phyloP scores from a whole-genome alignment of 345 rosid species.

The Aquilaria sinensis region DNA sequence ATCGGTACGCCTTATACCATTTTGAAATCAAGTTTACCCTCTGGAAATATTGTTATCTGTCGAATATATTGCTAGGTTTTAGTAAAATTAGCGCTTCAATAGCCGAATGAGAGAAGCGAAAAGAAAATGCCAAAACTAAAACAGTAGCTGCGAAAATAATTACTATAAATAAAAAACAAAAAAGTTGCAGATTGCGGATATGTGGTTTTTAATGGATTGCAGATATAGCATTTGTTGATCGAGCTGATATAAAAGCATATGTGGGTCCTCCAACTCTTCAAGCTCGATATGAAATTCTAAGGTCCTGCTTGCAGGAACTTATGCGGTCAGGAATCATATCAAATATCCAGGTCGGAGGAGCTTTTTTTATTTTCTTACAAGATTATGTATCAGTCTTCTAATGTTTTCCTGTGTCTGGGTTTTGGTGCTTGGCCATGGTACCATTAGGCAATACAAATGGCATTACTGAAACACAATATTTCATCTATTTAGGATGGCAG shows the following conservation, averaged over 20 bases:
- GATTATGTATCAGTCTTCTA: too few species aligned
- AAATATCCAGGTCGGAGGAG: conserved; percentile 45
- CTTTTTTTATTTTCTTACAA: not conserved
- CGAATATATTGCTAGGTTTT: too few species aligned
- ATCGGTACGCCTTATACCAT: conserved; percentile 56
- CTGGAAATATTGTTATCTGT: too few species aligned
- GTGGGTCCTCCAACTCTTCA: conserved; percentile 94
- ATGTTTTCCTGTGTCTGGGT: too few species aligned
- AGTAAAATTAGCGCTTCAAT: too few species aligned
- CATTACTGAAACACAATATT: too few species aligned
- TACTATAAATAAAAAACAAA: not conserved
- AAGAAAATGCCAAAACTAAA: too few species aligned
- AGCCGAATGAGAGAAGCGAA: too few species aligned
- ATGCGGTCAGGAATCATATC: conserved; percentile 62
- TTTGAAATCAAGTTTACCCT: not conserved
- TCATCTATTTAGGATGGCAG: conserved; percentile 43
- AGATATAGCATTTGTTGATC: conserved; percentile 96
- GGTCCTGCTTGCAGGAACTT: conserved; percentile 84
- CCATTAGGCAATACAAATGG: too few species aligned
- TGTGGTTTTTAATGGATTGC: conserved; percentile 20
- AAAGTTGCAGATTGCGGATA: not conserved
- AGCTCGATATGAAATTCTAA: conserved; percentile 88
- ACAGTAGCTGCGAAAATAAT: too few species aligned
- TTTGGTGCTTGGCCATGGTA: too few species aligned
- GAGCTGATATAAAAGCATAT: conserved; percentile 97